These are phyloP conservation scores for Phytopythium litorale DNA, from an alignment of 352 stramenopile species.

Conservation along the genomic window DNA sequence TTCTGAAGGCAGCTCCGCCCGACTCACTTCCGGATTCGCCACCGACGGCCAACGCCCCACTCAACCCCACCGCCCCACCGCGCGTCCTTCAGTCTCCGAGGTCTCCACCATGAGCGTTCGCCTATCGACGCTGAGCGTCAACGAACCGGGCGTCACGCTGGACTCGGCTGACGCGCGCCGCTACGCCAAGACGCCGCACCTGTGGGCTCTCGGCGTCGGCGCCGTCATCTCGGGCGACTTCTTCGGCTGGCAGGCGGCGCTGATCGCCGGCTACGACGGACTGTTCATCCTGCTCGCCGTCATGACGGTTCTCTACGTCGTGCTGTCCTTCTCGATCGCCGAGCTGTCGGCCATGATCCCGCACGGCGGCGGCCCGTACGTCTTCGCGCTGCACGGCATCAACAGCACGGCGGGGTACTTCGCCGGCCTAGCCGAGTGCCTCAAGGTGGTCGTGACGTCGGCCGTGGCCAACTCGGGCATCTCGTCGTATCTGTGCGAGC, in stretches of 20 bases:
- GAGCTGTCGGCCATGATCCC: conserved; percentile 52
- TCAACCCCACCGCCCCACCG: not conserved
- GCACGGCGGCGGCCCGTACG: conserved; percentile 46
- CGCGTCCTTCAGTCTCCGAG: not conserved
- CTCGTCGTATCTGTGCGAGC: conserved; percentile 53
- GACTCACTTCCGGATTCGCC: conserved; percentile 18
- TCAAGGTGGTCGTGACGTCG: conserved; percentile 56
- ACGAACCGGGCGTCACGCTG: conserved; percentile 10
- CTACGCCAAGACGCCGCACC: conserved; percentile 50
- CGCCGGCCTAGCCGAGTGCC: conserved; percentile 45
- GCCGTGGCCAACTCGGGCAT: conserved; percentile 51
- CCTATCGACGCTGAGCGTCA: conserved; percentile 19
- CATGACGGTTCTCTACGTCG: conserved; percentile 54
- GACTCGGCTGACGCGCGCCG: conserved; percentile 18
- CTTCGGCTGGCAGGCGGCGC: conserved; percentile 52
- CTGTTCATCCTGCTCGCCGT: conserved; percentile 49
- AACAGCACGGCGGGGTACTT: conserved; percentile 46
- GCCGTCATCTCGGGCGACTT: conserved; percentile 60
- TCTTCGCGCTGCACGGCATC: conserved; percentile 57
- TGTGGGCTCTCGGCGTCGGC: conserved; percentile 57
- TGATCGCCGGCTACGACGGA: conserved; percentile 52
- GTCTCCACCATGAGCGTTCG: conserved; percentile 13
- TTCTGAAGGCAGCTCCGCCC: not conserved
- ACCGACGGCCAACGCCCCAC: not conserved
- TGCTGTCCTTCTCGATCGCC: conserved; percentile 62